phyloP scores from a whole-genome alignment of 441 rosid genomes.

The Gossypium gossypioides region DNA sequence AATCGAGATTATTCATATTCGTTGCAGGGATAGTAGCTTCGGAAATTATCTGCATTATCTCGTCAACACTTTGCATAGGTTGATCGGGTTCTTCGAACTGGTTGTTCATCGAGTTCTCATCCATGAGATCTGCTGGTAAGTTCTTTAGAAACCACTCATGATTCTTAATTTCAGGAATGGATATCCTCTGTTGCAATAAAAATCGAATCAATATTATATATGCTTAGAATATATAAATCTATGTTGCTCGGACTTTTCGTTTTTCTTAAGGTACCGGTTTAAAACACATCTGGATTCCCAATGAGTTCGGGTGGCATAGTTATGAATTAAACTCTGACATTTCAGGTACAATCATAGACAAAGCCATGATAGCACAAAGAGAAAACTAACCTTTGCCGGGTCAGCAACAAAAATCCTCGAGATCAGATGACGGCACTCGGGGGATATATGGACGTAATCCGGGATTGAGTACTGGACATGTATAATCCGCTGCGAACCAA shows the following conservation, averaged over 20 bases:
- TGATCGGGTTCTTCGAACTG: conserved; percentile 81
- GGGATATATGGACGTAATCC: conserved; percentile 83
- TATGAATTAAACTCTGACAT: background rate
- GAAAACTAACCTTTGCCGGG: conserved; percentile 54
- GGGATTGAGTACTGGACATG: conserved; percentile 90
- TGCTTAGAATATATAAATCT: too few relatives aligned
- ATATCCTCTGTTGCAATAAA: conserved; percentile 58
- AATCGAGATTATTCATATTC: conserved; percentile 49
- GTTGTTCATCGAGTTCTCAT: conserved; percentile 35
- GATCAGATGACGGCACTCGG: conserved; percentile 75
- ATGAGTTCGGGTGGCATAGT: background rate
- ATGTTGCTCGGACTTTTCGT: background rate
- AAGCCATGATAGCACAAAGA: background rate
- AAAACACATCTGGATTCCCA: background rate
- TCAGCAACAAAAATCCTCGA: conserved; percentile 90
- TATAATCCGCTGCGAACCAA: conserved; percentile 64
- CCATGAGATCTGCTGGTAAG: conserved; percentile 73
- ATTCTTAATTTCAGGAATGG: conserved; percentile 69
- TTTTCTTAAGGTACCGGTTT: background rate
- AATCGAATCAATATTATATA: background rate
- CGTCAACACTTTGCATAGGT: conserved; percentile 72
- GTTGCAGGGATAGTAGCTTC: conserved; percentile 88
- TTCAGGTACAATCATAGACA: background rate
- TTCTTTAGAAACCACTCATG: conserved; percentile 92
- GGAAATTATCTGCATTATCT: conserved; percentile 85